Base-by-base conservation (phyloP, 257 asterid species). In the Asclepias syriaca region DNA sequence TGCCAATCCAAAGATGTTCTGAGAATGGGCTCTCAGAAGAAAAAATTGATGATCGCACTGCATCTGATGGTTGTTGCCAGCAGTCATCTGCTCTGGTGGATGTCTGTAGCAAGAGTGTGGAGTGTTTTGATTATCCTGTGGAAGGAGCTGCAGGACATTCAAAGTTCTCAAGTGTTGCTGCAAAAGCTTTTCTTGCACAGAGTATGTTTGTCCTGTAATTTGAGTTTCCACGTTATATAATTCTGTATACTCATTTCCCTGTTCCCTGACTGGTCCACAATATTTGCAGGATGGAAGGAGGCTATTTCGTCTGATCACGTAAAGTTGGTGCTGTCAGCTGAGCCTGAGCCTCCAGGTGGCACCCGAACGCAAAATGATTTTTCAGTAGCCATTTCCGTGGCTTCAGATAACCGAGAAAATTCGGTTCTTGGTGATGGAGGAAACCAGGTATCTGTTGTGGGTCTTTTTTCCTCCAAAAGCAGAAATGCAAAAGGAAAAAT, bases 271-370 rank as follows among this genome's bases (percentile, higher is more conserved):
- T 43, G 13, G 21, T 22, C 6, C 39, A 29, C 12, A 13, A 37
- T 24, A 12, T 77, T 56, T 82, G 81, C 84, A 93, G 98, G 98
- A 79, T 90, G 96, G 96, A 90, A 87, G 72, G 96, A 90, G 70
- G 94, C 92, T 15, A 83, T 90, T 72, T 66, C 92, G 4, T 84
- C 83, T 13, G 96, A 93, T 70, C 97, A 90, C 72, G 87, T 85
- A 79, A 81, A 15, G 37, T 79, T 90, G 72, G 91, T 73, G 79
- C 85, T 89, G n/a, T 81, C 90, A 48, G 64, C 83, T 11, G 86
- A 67, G 75, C 76, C 77, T 18, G 87, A 79, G 77, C 76, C 84
- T 72, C 75, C 72, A 13, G 81, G 84, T n/a, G n/a, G 66, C 53
- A 27, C 75, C n/a, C 78, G 79, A 66, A 58, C 15, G 56, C 82